Evolutionary conservation across 768 basidiomycete species (phyloP).

Genomic region (Kwoniella mangroviensis): DNA sequence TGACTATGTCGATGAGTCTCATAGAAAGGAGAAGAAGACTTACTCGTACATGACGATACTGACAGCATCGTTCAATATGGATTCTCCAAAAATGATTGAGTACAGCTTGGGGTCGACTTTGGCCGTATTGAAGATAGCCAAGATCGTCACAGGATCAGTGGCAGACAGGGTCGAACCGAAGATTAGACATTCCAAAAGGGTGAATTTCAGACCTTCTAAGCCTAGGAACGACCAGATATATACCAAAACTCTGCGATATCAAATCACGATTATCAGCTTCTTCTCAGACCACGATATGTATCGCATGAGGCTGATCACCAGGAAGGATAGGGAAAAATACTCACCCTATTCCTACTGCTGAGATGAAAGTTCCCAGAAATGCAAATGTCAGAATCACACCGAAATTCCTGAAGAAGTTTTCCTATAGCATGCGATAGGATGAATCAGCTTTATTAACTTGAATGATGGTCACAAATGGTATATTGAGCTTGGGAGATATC

Average conservation of each 20-base stretch:
- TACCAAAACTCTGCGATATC: conserved; percentile 72
- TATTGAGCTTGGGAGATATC: not conserved
- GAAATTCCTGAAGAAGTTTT: conserved; percentile 98
- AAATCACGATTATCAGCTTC: not conserved
- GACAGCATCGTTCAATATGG: conserved; percentile 95
- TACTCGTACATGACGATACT: conserved; percentile 99
- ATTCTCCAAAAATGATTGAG: conserved; percentile 95
- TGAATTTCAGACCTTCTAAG: conserved; percentile 82
- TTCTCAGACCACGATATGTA: not conserved
- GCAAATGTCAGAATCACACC: conserved; percentile 86
- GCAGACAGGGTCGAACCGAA: conserved; percentile 97
- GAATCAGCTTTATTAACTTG: no score
- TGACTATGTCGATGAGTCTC: no score
- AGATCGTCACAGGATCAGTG: conserved; percentile 96
- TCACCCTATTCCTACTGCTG: conserved; percentile 93
- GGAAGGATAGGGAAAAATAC: conserved; percentile 53
- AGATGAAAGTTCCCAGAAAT: conserved; percentile 93
- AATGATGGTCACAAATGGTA: no score
- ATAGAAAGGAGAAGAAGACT: conserved; percentile 55
- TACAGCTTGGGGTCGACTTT: conserved; percentile 99
- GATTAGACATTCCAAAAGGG: conserved; percentile 87
- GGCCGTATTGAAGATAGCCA: conserved; percentile 97
- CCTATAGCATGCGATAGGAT: conserved; percentile 61
- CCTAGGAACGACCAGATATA: conserved; percentile 94
- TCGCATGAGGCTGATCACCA: no score